Evolutionary conservation across 176 grass and related monocot genomes (phyloP).

Genomic region (Oryza glumipatula): DNA sequence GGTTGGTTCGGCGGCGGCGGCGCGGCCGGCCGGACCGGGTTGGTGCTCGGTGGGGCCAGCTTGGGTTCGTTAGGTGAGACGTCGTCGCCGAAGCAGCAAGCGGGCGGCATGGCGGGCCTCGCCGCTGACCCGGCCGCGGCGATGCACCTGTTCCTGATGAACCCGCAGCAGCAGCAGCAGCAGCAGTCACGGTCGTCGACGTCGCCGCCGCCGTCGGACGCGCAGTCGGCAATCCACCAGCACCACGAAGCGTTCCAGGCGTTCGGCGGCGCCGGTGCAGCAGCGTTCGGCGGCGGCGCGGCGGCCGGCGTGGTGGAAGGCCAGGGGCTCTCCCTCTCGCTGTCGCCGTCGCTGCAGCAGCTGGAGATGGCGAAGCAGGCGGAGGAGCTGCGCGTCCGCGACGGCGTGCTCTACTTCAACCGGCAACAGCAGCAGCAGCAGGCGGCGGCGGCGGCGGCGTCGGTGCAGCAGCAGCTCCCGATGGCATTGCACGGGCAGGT

Average conservation of each 20-base stretch:
- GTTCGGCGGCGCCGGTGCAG: constrained; percentile 41
- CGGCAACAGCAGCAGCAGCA: constrained; percentile 51
- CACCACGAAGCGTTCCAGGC: constrained; percentile 81
- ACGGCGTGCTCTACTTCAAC: constrained; percentile 92
- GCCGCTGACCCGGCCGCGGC: constrained; percentile 65
- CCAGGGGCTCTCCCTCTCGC: constrained; percentile 84
- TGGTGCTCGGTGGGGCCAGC: constrained; percentile 53
- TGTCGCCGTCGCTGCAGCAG: constrained; percentile 88
- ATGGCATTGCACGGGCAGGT: constrained; percentile 77
- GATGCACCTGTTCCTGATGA: constrained; percentile 93
- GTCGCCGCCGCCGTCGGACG: constrained; percentile 55
- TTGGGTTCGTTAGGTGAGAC: constrained; percentile 61
- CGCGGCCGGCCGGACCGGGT: constrained; percentile 34
- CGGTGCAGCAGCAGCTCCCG: constrained; percentile 55
- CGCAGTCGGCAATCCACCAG: constrained; percentile 59
- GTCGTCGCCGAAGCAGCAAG: constrained; percentile 47
- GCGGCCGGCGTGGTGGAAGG: constrained; percentile 64
- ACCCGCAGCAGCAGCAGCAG: constrained; percentile 65
- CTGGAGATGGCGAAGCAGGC: constrained; percentile 93
- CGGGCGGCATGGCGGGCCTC: constrained; percentile 45
- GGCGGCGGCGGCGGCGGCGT: constrained; percentile 36
- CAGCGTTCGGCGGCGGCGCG: constrained; percentile 52
- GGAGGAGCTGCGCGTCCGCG: constrained; percentile 78
- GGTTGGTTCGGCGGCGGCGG: constrained; percentile 49
- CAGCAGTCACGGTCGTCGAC: constrained; percentile 54